These are phyloP conservation scores for Phlegmacium glaucopus DNA, from an alignment of 768 basidiomycete genomes.

Conservation along the genomic window DNA sequence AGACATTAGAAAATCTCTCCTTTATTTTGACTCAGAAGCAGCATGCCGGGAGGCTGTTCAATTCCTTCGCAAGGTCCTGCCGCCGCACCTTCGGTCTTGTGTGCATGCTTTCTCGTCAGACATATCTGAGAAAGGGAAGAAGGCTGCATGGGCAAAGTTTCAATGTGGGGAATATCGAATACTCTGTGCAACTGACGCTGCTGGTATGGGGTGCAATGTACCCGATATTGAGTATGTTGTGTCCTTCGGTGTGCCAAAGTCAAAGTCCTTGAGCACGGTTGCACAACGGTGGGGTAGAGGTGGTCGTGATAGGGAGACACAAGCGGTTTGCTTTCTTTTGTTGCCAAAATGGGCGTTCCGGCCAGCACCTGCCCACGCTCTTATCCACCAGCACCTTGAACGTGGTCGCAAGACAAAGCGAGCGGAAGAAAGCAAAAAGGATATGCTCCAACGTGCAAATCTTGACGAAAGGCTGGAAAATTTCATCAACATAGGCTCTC, in stretches of 20 bases:
- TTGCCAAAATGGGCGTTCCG: slow-evolving; percentile 9
- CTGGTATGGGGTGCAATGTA: slow-evolving; percentile 20
- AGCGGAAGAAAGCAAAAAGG: neutral
- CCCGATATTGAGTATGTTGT: slow-evolving; percentile 9
- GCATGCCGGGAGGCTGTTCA: slow-evolving; percentile 11
- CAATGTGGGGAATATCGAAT: slow-evolving; percentile 11
- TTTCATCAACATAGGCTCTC: slow-evolving; percentile 1
- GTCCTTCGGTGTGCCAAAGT: neutral
- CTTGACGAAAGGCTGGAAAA: slow-evolving; percentile 1
- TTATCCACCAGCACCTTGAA: too few relatives aligned
- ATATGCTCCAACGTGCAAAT: neutral
- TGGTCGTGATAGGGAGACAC: slow-evolving; percentile 5
- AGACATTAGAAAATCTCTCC: slow-evolving; percentile 13
- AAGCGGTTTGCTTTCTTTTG: slow-evolving; percentile 10
- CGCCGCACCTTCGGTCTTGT: slow-evolving; percentile 14
- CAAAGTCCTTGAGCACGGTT: neutral
- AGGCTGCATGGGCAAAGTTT: slow-evolving; percentile 15
- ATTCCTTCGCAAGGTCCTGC: slow-evolving; percentile 14
- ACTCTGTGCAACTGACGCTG: slow-evolving; percentile 19
- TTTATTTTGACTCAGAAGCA: slow-evolving; percentile 18
- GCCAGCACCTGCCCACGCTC: neutral
- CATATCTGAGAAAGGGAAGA: slow-evolving; percentile 15
- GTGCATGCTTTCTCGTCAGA: slow-evolving; percentile 19
- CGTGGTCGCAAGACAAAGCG: too few relatives aligned
- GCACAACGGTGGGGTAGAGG: slow-evolving; percentile 4